Percentiles rank a stretch among this genome's conserved stretches.
Conservation (phyloP, 2,329 filamentous ascomycete genomes). For the Nigrospora sphaerica region DNA sequence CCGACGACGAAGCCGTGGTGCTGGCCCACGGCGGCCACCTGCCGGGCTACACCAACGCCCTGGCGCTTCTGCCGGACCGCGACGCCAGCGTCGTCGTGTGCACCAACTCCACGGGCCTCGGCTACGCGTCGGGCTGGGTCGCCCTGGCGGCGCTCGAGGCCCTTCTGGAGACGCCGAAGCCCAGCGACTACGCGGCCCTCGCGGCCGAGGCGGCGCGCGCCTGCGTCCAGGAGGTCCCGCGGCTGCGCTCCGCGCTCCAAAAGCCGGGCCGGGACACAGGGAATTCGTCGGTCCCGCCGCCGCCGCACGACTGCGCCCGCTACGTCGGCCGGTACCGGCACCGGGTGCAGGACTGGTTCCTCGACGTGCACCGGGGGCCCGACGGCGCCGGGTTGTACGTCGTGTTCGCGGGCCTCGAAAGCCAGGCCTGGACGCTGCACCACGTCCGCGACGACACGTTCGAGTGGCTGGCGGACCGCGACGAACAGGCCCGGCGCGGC, state of each 20-base stretch:
- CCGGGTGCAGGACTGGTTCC: background rate
- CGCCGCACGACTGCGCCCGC: background rate
- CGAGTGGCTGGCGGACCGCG: too few relatives aligned
- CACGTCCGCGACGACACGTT: too few relatives aligned
- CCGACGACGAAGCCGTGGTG: background rate
- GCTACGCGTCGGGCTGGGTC: background rate
- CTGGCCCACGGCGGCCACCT: background rate
- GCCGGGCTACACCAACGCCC: background rate
- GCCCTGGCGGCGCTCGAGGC: background rate
- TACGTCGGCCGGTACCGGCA: background rate
- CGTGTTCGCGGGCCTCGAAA: too few relatives aligned
- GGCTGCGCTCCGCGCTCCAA: background rate
- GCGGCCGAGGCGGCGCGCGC: background rate
- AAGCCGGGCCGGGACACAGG: background rate
- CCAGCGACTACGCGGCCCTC: background rate
- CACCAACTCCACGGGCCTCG: background rate
- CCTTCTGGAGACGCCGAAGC: background rate
- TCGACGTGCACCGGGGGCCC: too few relatives aligned
- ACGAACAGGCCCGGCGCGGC: too few relatives aligned
- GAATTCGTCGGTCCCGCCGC: background rate
- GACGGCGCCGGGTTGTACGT: too few relatives aligned
- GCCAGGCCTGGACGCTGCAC: too few relatives aligned
- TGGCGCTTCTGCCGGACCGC: background rate
- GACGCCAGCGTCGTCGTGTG: background rate
- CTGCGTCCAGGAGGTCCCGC: background rate